phyloP scores from a whole-genome alignment of 2,329 filamentous ascomycete genomes.

The Trichoderma sp. region DNA sequence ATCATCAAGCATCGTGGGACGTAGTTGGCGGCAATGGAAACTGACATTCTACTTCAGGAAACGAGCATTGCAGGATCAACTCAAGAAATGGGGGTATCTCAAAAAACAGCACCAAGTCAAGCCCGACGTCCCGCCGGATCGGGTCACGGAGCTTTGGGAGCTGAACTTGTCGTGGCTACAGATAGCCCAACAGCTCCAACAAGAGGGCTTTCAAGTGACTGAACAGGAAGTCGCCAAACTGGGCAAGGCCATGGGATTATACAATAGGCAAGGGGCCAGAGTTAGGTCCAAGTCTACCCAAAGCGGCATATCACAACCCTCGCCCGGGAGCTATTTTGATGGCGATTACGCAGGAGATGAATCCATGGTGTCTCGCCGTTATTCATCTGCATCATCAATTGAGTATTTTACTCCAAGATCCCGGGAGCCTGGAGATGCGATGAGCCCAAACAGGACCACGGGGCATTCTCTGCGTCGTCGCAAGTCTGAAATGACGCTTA shows the following conservation, averaged over 20 bases:
- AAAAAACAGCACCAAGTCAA: slow-evolving; percentile 56
- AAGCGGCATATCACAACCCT: slow-evolving; percentile 24
- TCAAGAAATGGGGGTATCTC: slow-evolving; percentile 77
- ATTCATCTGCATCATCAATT: not conserved
- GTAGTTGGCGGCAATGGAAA: not conserved
- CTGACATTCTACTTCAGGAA: slow-evolving; percentile 51
- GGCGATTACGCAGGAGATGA: not conserved
- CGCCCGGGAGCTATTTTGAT: not conserved
- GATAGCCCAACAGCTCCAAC: slow-evolving; percentile 68
- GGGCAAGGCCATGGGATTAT: slow-evolving; percentile 65
- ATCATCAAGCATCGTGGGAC: not conserved
- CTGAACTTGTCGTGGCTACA: slow-evolving; percentile 68
- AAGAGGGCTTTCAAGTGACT: slow-evolving; percentile 69
- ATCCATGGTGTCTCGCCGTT: not conserved
- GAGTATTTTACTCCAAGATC: not conserved
- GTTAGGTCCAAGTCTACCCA: slow-evolving; percentile 46
- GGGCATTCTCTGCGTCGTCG: too few species aligned
- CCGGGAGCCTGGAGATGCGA: slow-evolving; percentile 38
- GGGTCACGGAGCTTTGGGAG: slow-evolving; percentile 76
- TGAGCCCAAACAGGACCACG: slow-evolving; percentile 65
- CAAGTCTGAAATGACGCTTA: slow-evolving; percentile 72
- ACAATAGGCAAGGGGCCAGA: slow-evolving; percentile 57
- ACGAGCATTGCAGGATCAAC: slow-evolving; percentile 72
- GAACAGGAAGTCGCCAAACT: slow-evolving; percentile 68
- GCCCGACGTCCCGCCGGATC: slow-evolving; percentile 65